These are phyloP conservation scores for Leishmania major DNA, from an alignment of 208 protist species.

Conservation along the genomic window DNA sequence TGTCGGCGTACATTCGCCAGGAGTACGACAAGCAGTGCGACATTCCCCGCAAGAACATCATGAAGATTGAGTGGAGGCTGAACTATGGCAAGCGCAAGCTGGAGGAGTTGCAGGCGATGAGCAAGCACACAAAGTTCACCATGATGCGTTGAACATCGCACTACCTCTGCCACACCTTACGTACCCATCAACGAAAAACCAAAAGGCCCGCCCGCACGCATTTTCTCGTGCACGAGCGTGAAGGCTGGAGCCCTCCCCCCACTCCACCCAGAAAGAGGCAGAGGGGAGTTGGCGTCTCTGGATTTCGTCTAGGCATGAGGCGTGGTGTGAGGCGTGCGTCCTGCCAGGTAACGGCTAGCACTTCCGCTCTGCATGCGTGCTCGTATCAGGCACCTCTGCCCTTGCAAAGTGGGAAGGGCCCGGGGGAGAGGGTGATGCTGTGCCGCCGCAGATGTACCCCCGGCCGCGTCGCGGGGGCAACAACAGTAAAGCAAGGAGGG, in stretches of 20 bases:
- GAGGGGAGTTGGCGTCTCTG: background rate
- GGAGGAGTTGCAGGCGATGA: constrained; percentile 80
- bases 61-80: constrained; percentile 85
- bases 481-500: no score
- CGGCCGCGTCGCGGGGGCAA: background rate
- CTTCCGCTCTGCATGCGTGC: no score
- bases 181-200: constrained; percentile 35
- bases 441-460: background rate
- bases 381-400: no score
- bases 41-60: constrained; percentile 66
- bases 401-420: no score
- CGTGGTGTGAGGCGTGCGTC: no score
- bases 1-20: constrained; percentile 62
- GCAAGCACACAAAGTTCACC: constrained; percentile 59
- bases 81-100: constrained; percentile 82
- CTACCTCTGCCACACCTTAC: no score
- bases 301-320: background rate
- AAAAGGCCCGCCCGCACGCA: background rate
- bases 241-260: background rate
- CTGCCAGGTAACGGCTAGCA: no score
- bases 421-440: no score
- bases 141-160: constrained; percentile 22
- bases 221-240: background rate
- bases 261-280: background rate
- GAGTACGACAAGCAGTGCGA: constrained; percentile 75